Percentiles rank a stretch among this genome's conserved stretches.
Evolutionary conservation across 306 rosid species (phyloP).

Genomic region (Mucuna pruriens): DNA sequence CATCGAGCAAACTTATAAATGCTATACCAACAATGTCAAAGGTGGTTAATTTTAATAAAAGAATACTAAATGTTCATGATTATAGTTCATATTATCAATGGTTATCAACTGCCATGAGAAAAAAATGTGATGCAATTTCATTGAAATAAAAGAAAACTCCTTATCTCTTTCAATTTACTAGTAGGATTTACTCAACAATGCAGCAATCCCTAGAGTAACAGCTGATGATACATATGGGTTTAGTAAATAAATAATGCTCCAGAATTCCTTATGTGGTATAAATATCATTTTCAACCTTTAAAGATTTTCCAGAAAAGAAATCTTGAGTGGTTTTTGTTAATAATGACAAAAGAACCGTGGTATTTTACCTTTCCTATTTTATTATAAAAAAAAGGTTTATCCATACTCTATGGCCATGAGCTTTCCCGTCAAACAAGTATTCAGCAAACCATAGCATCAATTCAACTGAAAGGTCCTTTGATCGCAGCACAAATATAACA

Average conservation of each 20-base stretch:
- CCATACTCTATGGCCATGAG: not conserved
- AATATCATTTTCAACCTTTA: not conserved
- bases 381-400: slow-evolving; percentile 5
- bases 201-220: not conserved
- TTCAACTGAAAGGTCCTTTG: not conserved
- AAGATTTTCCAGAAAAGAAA: not conserved
- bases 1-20: not conserved
- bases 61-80: not conserved
- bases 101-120: slow-evolving; percentile 9
- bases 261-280: not conserved
- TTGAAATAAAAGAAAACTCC: slow-evolving; percentile 2
- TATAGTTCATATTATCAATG: slow-evolving; percentile 5
- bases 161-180: not conserved
- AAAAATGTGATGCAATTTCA: not conserved
- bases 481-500: not conserved
- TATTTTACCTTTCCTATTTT: not conserved
- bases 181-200: not conserved
- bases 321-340: not conserved
- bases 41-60: not conserved
- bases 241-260: not conserved
- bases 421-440: not conserved
- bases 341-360: slow-evolving; percentile 26
- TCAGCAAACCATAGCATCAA: not conserved
- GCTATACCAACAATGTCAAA: slow-evolving; percentile 11
- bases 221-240: not conserved